A percentile compares a stretch with the other conserved stretches of the same genome.
phyloP scores from a whole-genome alignment of 176 grass and related monocot species.

The Cenchrus americanus region DNA sequence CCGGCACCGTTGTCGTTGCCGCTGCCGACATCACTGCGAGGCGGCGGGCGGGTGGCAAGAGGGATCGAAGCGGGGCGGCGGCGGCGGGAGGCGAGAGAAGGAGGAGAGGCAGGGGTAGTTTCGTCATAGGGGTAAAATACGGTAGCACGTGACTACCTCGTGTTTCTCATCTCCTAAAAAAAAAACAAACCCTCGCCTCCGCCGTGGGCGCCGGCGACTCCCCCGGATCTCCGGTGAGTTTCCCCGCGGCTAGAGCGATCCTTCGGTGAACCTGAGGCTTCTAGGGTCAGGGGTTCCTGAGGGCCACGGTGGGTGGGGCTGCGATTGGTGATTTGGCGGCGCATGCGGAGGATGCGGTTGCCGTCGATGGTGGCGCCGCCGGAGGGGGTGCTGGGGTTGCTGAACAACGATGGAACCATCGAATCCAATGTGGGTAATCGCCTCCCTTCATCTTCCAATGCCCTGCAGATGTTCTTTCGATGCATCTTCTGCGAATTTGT shows the following conservation, averaged over 20 bases:
- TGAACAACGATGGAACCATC: constrained; percentile 80
- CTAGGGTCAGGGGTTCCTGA: neutral
- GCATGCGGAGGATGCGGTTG: constrained; percentile 45
- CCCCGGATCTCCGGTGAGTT: neutral
- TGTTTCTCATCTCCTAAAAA: neutral
- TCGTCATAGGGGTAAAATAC: constrained; percentile 42
- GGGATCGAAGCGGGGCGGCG: neutral
- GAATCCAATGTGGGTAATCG: constrained; percentile 64
- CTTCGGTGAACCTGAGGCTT: neutral
- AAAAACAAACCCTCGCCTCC: constrained; percentile 23
- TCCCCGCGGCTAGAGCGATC: neutral
- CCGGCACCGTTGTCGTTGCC: constrained; percentile 17
- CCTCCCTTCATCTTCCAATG: neutral
- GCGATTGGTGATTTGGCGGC: neutral
- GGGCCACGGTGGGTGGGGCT: neutral
- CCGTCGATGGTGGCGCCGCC: constrained; percentile 57
- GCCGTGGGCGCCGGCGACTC: constrained; percentile 16
- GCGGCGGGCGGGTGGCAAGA: constrained; percentile 5
- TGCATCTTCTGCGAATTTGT: neutral
- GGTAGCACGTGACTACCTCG: neutral
- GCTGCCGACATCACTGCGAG: neutral
- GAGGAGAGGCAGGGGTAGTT: constrained; percentile 11
- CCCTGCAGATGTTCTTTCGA: neutral
- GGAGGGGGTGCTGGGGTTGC: constrained; percentile 74
- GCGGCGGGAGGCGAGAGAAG: neutral